Base-by-base conservation (phyloP, 208 protist genomes). In the Leishmania aethiopica region DNA sequence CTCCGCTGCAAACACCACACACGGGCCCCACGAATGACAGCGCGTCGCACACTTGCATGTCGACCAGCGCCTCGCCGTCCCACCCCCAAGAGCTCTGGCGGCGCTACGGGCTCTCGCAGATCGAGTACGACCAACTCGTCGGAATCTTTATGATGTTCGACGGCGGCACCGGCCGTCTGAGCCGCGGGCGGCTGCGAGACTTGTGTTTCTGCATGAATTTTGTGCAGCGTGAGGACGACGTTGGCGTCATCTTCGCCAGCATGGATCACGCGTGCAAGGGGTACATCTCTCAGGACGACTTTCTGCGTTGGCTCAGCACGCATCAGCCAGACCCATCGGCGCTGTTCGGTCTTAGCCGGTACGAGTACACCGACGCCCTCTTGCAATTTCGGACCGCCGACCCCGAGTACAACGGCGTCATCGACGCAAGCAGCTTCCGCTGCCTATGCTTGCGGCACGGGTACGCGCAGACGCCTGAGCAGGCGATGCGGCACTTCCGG, bases 161-260 rank as follows among this genome's bases (percentile, higher is more conserved):
- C 77, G 91, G 93, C 73, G 90, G 92, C n/a, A 92, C 86, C 69
- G 94, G 93, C 45, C 59, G 78, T 40, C 83, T 97, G 35, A 83
- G 90, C 85, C 78, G 77, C 19, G 45, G 71, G 11, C 91, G 95
- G 87, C 84, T 95, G 57, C 82, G 72, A 8, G 86, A 89, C 10
- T 84, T 97, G 45, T 90, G 91, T 10, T 86, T 89, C 32, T 97
- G 91, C 88, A 84, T 96, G 55, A 97, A 97, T 82, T 97, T 94
- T 87, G 91, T 92, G 19, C 85, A 89, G 17, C 85, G 86, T 40
- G 87, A 88, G 13, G 69, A 88, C 19, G 89, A 96, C 55, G 89
- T 93, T 32, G 80, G 90, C 72, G 53, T 80, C 37, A 95, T 97
- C 28, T 97, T 97, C 66, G 32, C 70, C 10, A 86, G 86, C 40